Percentiles rank a stretch among this genome's conserved stretches.
Evolutionary conservation across 139 green algal genomes (phyloP).

Genomic region (Chlamydomonas sphaeroides): DNA sequence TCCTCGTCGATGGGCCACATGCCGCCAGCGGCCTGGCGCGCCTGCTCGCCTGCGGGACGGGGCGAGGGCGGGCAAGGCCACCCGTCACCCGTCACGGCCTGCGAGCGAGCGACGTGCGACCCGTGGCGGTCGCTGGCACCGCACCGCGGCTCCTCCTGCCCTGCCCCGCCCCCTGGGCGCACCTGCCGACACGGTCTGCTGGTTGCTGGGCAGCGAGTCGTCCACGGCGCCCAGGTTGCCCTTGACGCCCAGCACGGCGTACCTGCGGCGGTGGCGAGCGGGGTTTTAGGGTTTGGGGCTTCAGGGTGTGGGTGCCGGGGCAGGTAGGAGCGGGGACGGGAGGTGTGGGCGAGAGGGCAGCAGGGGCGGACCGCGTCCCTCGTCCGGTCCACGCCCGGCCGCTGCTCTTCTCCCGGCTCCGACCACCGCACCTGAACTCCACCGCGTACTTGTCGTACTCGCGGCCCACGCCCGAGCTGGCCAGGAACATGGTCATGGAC

Average conservation of each 20-base stretch:
- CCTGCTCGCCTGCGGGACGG: conserved; percentile 13
- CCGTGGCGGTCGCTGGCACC: too few relatives aligned
- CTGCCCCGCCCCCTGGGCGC: too few relatives aligned
- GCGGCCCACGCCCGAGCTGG: neutral
- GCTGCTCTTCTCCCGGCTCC: too few relatives aligned
- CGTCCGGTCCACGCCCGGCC: too few relatives aligned
- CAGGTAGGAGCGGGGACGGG: neutral
- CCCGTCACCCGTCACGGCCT: too few relatives aligned
- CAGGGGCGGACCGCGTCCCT: too few relatives aligned
- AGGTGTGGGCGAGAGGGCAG: too few relatives aligned
- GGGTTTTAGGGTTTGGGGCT: too few relatives aligned
- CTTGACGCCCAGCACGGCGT: conserved; percentile 25
- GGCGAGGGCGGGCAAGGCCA: too few relatives aligned
- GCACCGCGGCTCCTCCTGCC: too few relatives aligned
- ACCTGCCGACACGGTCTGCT: neutral
- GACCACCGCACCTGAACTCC: conserved; percentile 12
- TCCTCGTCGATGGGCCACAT: neutral
- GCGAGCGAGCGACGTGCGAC: too few relatives aligned
- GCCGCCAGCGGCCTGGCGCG: neutral
- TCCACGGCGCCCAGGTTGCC: conserved; percentile 12
- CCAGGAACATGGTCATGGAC: conserved; percentile 26
- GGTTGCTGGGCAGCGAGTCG: neutral
- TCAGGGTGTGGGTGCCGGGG: too few relatives aligned
- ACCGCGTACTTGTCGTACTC: conserved; percentile 17
- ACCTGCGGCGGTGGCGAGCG: neutral